phyloP scores from a whole-genome alignment of 768 basidiomycete genomes.

The Termitomyces sp. region DNA sequence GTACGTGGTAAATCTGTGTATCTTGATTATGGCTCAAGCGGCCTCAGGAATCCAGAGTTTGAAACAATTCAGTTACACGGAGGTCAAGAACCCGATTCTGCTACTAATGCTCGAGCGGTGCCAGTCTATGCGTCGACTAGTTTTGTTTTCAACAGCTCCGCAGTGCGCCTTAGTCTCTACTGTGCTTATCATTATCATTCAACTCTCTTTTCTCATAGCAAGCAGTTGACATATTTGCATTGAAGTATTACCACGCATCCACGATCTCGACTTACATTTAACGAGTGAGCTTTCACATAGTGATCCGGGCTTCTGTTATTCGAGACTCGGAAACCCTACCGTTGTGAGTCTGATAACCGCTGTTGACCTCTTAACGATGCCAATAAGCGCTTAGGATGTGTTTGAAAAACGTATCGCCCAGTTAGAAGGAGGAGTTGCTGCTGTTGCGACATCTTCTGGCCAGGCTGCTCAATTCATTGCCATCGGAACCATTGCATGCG shows the following conservation, averaged over 20 bases:
- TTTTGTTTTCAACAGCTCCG: constrained; percentile 24
- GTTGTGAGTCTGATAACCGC: constrained; percentile 16
- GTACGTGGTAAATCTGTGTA: too few species aligned
- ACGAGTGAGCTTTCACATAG: background rate
- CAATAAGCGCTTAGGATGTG: constrained; percentile 33
- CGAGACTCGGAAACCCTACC: constrained; percentile 65
- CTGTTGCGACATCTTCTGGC: constrained; percentile 68
- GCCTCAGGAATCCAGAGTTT: constrained; percentile 53
- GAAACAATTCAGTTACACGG: constrained; percentile 79
- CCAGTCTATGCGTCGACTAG: constrained; percentile 74
- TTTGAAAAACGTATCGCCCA: constrained; percentile 78
- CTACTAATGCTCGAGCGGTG: constrained; percentile 68
- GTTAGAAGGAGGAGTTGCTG: constrained; percentile 72
- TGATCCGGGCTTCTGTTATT: constrained; percentile 26
- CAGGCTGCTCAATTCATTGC: constrained; percentile 48
- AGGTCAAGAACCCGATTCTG: constrained; percentile 56
- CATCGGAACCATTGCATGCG: constrained; percentile 59
- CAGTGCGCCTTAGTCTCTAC: constrained; percentile 26
- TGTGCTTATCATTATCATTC: constrained; percentile 36
- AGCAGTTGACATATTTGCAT: background rate
- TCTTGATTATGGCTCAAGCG: too few species aligned
- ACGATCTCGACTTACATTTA: too few species aligned
- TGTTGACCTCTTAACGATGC: too few species aligned
- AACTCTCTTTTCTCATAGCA: constrained; percentile 16
- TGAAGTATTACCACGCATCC: background rate